A percentile compares a stretch with the other conserved stretches of the same genome.
These are phyloP conservation scores for Solanum chiquidenum DNA, from an alignment of 257 asterid genomes.

Conservation along the genomic window DNA sequence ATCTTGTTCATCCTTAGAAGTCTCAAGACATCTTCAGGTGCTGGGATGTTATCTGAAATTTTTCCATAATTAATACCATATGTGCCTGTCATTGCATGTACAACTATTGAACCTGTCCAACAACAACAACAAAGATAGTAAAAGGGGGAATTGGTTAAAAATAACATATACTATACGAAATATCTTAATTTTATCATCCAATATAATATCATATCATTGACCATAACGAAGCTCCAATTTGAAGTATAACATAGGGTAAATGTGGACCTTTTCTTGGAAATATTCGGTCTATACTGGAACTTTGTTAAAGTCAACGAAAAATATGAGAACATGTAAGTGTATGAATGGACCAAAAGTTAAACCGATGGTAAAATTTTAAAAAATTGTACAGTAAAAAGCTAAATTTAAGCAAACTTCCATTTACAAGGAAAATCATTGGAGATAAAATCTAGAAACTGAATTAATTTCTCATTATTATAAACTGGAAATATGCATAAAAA, in stretches of 20 bases:
- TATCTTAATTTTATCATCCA: background rate
- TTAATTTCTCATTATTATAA: background rate
- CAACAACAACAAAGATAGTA: background rate
- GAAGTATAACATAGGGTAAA: background rate
- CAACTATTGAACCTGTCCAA: constrained; percentile 27
- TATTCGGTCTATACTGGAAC: background rate
- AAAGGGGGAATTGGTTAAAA: background rate
- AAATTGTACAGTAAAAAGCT: background rate
- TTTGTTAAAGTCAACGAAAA: background rate
- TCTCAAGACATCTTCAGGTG: constrained; percentile 56
- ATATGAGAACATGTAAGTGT: background rate
- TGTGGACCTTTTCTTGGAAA: background rate
- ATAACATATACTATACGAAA: background rate
- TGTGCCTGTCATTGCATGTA: constrained; percentile 54
- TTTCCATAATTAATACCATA: constrained; percentile 72
- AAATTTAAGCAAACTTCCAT: background rate
- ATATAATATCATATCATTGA: background rate
- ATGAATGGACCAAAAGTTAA: background rate
- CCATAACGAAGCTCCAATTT: background rate
- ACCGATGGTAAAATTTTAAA: background rate
- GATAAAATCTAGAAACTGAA: background rate
- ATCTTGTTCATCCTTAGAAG: constrained; percentile 55
- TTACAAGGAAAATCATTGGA: background rate
- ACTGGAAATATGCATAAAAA: background rate
- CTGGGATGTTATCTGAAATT: constrained; percentile 58